Conservation (phyloP, 1,284 basidiomycete species). For the Heterobasidion occidentale region DNA sequence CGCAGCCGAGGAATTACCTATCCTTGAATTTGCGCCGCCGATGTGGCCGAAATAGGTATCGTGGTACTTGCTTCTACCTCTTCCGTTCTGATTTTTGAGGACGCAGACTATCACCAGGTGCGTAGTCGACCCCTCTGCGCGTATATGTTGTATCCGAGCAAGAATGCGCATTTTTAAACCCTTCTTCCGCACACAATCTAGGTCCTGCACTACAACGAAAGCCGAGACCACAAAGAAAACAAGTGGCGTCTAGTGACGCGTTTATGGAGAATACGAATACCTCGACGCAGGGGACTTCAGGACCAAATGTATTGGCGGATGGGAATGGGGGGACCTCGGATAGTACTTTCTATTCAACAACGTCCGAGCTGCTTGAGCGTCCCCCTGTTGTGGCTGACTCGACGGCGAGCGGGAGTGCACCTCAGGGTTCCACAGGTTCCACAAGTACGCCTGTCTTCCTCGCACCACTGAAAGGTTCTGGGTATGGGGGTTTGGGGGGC, state of each 20-base stretch:
- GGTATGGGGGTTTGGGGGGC: conserved; percentile 4
- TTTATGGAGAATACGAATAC: conserved; percentile 65
- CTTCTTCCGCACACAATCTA: neutral
- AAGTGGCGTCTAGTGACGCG: conserved; percentile 59
- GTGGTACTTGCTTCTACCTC: neutral
- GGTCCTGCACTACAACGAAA: neutral
- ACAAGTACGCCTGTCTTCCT: conserved; percentile 24
- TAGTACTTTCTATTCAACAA: conserved; percentile 8
- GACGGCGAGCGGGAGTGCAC: conserved; percentile 6
- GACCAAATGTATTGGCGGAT: conserved; percentile 32
- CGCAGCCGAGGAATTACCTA: too few species aligned
- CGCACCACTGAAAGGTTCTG: conserved; percentile 6
- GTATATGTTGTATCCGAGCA: neutral
- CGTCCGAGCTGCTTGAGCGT: conserved; percentile 5
- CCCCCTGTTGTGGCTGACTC: conserved; percentile 7
- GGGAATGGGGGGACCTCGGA: conserved; percentile 8
- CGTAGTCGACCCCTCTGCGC: neutral
- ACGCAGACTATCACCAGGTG: neutral
- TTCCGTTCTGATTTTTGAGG: neutral
- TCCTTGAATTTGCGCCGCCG: too few species aligned
- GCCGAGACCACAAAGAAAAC: neutral
- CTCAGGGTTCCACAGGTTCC: conserved; percentile 27
- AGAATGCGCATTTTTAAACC: neutral
- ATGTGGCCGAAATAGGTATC: neutral
- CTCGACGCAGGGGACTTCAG: conserved; percentile 32